Evolutionary conservation across 1,284 basidiomycete genomes (phyloP).

Genomic region (Sphagnurus paluster): DNA sequence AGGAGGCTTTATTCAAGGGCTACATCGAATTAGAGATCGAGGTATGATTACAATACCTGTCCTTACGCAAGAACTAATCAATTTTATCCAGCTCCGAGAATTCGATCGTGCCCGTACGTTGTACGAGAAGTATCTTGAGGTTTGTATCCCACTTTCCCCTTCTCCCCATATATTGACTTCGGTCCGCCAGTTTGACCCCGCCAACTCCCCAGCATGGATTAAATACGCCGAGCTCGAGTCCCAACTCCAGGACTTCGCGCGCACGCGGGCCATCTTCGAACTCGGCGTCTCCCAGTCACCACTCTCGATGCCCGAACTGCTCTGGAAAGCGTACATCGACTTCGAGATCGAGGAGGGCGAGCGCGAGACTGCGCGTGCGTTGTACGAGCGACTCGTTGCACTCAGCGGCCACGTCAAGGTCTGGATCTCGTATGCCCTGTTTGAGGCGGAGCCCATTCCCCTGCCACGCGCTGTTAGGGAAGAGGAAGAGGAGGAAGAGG

Average conservation of each 20-base stretch:
- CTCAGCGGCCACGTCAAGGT: slow-evolving; percentile 95
- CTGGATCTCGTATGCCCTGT: slow-evolving; percentile 80
- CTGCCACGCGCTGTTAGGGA: slow-evolving; percentile 67
- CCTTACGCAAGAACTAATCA: slow-evolving; percentile 5
- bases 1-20: slow-evolving; percentile 90
- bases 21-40: slow-evolving; percentile 94
- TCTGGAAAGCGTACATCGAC: slow-evolving; percentile 99
- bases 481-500: slow-evolving; percentile 75
- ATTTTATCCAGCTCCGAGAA: slow-evolving; percentile 69
- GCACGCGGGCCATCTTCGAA: slow-evolving; percentile 95
- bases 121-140: slow-evolving; percentile 95
- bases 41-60: slow-evolving; percentile 39
- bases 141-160: slow-evolving; percentile 31
- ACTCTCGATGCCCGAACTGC: slow-evolving; percentile 97
- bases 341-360: slow-evolving; percentile 96
- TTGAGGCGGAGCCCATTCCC: slow-evolving; percentile 72
- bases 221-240: slow-evolving; percentile 95
- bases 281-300: slow-evolving; percentile 87
- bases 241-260: slow-evolving; percentile 88
- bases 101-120: slow-evolving; percentile 92
- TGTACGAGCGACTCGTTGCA: slow-evolving; percentile 89
- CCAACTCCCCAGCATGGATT: slow-evolving; percentile 94
- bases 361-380: slow-evolving; percentile 76
- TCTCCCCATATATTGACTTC: slow-evolving; percentile 7
- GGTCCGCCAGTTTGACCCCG: slow-evolving; percentile 72